Evolutionary conservation across 1,139 yeast genomes (phyloP).

Genomic region (Blastobotrys aristatus): DNA sequence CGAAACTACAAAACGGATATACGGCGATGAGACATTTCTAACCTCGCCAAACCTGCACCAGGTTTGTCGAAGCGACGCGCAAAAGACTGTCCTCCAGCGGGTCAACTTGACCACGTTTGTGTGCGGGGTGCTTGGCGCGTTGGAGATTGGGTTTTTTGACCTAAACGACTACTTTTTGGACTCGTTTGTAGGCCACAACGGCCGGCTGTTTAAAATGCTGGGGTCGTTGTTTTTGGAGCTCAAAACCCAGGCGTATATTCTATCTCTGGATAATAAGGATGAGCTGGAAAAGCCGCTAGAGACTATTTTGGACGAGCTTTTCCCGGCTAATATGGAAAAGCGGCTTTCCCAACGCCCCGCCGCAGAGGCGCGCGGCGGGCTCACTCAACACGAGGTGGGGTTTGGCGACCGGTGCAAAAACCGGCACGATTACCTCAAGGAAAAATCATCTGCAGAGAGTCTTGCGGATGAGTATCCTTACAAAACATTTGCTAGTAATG

Average conservation of each 20-base stretch:
- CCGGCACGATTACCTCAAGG: slow-evolving; percentile 57
- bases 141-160: slow-evolving; percentile 82
- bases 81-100: slow-evolving; percentile 54
- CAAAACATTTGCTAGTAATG: slow-evolving; percentile 65
- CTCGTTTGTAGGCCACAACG: slow-evolving; percentile 52
- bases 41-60: slow-evolving; percentile 18
- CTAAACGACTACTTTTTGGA: slow-evolving; percentile 78
- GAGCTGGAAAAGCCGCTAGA: slow-evolving; percentile 50
- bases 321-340: slow-evolving; percentile 53
- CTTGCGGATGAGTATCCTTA: slow-evolving; percentile 64
- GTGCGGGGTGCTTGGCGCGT: slow-evolving; percentile 75
- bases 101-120: slow-evolving; percentile 84
- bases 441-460: slow-evolving; percentile 43
- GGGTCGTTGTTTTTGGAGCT: slow-evolving; percentile 75
- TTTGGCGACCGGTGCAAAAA: slow-evolving; percentile 65
- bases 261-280: slow-evolving; percentile 67
- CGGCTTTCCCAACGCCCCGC: slow-evolving; percentile 39
- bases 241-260: slow-evolving; percentile 91
- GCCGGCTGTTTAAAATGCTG: slow-evolving; percentile 69
- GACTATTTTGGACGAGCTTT: slow-evolving; percentile 70
- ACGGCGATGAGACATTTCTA: slow-evolving; percentile 28
- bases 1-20: slow-evolving; percentile 46
- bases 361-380: slow-evolving; percentile 12
- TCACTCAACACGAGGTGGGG: slow-evolving; percentile 52
- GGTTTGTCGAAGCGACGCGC: slow-evolving; percentile 11